Evolutionary conservation across 2,329 filamentous ascomycete genomes (phyloP).

Genomic region (Cladosporium sphaerospermum): DNA sequence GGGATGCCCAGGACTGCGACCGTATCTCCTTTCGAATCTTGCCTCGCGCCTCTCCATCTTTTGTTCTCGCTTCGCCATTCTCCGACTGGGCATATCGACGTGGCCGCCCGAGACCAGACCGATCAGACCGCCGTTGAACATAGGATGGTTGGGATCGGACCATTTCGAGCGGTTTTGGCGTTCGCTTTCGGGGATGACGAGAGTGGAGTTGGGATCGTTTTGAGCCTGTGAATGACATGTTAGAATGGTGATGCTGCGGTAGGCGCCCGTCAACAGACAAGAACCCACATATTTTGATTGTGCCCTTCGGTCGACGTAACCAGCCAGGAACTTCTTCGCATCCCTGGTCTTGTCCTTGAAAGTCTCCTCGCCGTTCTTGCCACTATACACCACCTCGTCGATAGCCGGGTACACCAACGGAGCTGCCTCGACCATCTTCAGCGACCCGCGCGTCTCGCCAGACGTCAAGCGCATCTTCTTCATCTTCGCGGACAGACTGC

Average conservation of each 20-base stretch:
- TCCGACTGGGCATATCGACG: constrained; percentile 25
- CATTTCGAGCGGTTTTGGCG: constrained; percentile 42
- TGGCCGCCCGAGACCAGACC: constrained; percentile 43
- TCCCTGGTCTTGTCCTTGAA: constrained; percentile 26
- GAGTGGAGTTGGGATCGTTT: constrained; percentile 37
- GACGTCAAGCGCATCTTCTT: constrained; percentile 34
- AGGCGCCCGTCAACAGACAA: not conserved
- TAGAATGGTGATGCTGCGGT: constrained; percentile 26
- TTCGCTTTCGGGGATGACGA: constrained; percentile 30
- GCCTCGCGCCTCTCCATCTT: constrained; percentile 14
- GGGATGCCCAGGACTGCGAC: not conserved
- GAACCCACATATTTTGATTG: constrained; percentile 40
- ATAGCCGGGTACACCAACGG: constrained; percentile 45
- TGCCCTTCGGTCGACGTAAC: constrained; percentile 46
- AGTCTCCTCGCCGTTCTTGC: constrained; percentile 17
- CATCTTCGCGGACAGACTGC: constrained; percentile 21
- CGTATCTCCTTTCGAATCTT: constrained; percentile 11
- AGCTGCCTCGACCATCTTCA: constrained; percentile 41
- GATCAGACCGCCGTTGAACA: constrained; percentile 44
- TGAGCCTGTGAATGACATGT: constrained; percentile 27
- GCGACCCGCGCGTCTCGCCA: constrained; percentile 35
- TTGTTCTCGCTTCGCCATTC: constrained; percentile 5
- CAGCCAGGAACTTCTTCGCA: constrained; percentile 36
- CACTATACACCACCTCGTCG: constrained; percentile 24
- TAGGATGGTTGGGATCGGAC: constrained; percentile 47